phyloP scores from a whole-genome alignment of 805 yeast species.

The Kazachstania bromeliacearum region DNA sequence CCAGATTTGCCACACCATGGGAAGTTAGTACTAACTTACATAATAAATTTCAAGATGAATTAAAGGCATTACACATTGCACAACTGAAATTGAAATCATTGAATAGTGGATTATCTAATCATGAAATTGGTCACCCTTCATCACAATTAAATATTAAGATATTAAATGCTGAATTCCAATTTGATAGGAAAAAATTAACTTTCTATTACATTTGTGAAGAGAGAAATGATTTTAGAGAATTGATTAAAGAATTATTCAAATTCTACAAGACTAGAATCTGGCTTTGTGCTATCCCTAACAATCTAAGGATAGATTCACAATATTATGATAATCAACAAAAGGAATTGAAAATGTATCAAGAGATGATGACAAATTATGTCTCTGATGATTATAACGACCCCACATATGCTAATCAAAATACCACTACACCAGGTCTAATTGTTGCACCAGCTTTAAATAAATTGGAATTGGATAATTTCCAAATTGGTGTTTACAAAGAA shows the following conservation, averaged over 20 bases:
- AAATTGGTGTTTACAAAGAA: slow-evolving; percentile 30
- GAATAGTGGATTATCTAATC: slow-evolving; percentile 19
- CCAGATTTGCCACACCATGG: slow-evolving; percentile 65
- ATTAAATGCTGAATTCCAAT: slow-evolving; percentile 72
- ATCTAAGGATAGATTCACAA: slow-evolving; percentile 23
- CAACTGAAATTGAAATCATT: slow-evolving; percentile 40
- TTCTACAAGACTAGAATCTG: slow-evolving; percentile 74
- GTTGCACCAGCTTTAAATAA: slow-evolving; percentile 25
- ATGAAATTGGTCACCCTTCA: slow-evolving; percentile 11
- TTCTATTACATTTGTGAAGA: slow-evolving; percentile 59
- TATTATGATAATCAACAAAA: slow-evolving; percentile 25
- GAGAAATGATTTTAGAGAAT: slow-evolving; percentile 63
- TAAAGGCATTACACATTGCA: slow-evolving; percentile 62
- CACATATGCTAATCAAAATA: slow-evolving; percentile 8
- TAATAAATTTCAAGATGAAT: slow-evolving; percentile 60
- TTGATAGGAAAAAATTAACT: slow-evolving; percentile 68
- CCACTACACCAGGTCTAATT: slow-evolving; percentile 5
- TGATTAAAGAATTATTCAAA: slow-evolving; percentile 65
- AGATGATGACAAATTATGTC: slow-evolving; percentile 27
- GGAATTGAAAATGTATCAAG: slow-evolving; percentile 27
- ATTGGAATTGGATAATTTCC: slow-evolving; percentile 29
- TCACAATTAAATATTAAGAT: slow-evolving; percentile 44
- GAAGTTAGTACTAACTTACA: slow-evolving; percentile 52
- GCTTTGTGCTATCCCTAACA: slow-evolving; percentile 61
- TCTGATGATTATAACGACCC: slow-evolving; percentile 20